Percentiles rank a stretch among this genome's conserved stretches.
These are phyloP conservation scores for Thielaviopsis cerberus DNA, from an alignment of 2,329 filamentous ascomycete species.

Conservation along the genomic window DNA sequence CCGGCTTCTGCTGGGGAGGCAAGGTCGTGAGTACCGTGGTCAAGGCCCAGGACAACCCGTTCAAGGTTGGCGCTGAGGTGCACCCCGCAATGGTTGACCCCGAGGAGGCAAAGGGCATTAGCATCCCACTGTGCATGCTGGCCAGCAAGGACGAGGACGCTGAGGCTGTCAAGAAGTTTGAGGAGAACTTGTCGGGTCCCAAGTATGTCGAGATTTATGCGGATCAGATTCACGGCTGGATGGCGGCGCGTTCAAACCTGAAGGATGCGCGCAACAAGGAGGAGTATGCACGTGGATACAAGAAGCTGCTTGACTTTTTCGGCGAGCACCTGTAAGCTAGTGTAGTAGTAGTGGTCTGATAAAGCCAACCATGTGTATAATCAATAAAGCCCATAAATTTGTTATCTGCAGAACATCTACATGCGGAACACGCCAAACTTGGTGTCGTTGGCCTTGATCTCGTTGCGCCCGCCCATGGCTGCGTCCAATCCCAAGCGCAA, in stretches of 20 bases:
- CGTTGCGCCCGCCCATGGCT: constrained; percentile 48
- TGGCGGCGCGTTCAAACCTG: constrained; percentile 47
- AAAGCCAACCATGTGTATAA: not conserved
- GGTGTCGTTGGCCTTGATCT: constrained; percentile 40
- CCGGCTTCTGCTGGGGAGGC: constrained; percentile 55
- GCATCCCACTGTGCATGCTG: constrained; percentile 41
- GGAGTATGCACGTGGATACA: constrained; percentile 44
- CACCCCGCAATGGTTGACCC: constrained; percentile 49
- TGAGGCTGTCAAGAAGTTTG: constrained; percentile 37
- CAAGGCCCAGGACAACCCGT: constrained; percentile 29
- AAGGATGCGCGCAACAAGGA: constrained; percentile 36
- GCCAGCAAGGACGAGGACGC: constrained; percentile 46
- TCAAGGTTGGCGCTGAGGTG: constrained; percentile 32
- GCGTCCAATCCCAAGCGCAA: constrained; percentile 55
- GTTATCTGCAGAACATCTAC: constrained; percentile 25
- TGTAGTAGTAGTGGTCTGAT: not conserved
- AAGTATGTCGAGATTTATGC: constrained; percentile 47
- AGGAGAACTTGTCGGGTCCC: constrained; percentile 31
- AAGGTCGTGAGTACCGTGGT: constrained; percentile 40
- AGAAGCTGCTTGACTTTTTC: constrained; percentile 40
- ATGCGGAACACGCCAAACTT: constrained; percentile 71
- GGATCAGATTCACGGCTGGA: constrained; percentile 56
- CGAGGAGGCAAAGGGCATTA: constrained; percentile 39
- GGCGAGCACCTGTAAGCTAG: constrained; percentile 26
- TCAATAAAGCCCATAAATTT: not conserved